Conservation (phyloP, 371 early-diverging fungal species). For the Circinella umbellata region DNA sequence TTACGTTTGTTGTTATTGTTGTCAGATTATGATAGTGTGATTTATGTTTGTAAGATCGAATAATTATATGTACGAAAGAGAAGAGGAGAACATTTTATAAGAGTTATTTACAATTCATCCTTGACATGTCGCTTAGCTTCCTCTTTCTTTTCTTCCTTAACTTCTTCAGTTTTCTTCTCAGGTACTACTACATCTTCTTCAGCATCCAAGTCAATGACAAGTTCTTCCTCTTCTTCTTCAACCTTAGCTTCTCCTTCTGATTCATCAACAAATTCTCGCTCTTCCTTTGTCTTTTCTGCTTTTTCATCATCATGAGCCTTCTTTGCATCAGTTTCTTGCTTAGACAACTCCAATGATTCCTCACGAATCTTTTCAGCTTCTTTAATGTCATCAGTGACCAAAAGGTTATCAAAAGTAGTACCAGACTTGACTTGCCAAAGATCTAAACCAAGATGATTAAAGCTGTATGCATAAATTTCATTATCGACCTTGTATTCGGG, state of each 20-base stretch:
- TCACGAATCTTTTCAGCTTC: constrained; percentile 70
- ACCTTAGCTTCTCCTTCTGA: constrained; percentile 28
- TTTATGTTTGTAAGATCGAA: background rate
- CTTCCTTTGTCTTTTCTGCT: constrained; percentile 32
- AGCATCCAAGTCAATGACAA: constrained; percentile 35
- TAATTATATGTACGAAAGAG: background rate
- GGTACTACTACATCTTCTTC: constrained; percentile 15
- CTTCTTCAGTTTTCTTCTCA: constrained; percentile 15
- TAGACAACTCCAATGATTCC: constrained; percentile 63
- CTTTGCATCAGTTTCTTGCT: constrained; percentile 60
- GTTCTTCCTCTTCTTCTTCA: constrained; percentile 35
- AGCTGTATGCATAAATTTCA: constrained; percentile 79
- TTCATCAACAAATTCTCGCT: constrained; percentile 22
- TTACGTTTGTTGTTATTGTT: no score
- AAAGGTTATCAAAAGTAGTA: constrained; percentile 93
- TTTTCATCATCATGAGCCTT: constrained; percentile 45
- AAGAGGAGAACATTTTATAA: background rate
- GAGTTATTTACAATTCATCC: constrained; percentile 50
- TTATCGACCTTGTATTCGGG: constrained; percentile 90
- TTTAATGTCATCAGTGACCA: constrained; percentile 74
- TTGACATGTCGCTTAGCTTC: constrained; percentile 44
- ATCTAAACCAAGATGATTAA: constrained; percentile 91
- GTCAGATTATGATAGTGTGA: background rate
- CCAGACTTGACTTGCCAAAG: constrained; percentile 96
- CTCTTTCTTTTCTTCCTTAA: constrained; percentile 31